Evolutionary conservation across 495 filamentous ascomycete species (phyloP), one percentile per base, ranked within the genome.

Genomic region (Ramalina peruviana): DNA sequence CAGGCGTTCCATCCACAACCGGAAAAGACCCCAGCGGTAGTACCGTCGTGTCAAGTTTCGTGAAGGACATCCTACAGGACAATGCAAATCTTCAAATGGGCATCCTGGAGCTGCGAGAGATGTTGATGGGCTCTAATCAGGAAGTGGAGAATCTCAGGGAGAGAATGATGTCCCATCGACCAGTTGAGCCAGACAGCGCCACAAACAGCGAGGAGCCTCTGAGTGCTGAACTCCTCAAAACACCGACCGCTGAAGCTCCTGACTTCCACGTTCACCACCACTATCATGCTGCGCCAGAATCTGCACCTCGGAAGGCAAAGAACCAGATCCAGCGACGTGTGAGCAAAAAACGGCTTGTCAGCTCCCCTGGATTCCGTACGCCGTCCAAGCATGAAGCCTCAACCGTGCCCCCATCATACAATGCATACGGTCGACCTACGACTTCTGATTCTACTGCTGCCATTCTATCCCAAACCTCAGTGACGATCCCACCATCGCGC

Each of bases 41-140:
- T 48, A 76, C 65, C 49, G 86, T 93, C 13, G 84, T 96, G 7
- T 88, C 85, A 33, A 84, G 88, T 58, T 96, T 98, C 52, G 90
- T 98, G 49, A 87, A 87, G 60, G 90, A 96, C 58, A 88, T 98
- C 41, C 66, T 98, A 36, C 85, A 93, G 59, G 90, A 98, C 61
- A 98, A 98, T 60, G 86, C 86, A 13, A 93, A 88, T 55, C 69
- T 98, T 43, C 90, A 96, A 60, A 73, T 87, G 48, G 88, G 85
- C 12, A 89, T 95, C 43, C 77, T 86, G 49, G 90, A 98, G 64
- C 68, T 98, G 33, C 74, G 90, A 16, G 89, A 94, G 61, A 82
- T 96, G 83, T 72, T 98, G 23, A 75, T 85, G 53, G 88, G 76
- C 58, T 93, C 89, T n/a, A 93, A 96, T 60, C 82, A 94, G 58